Conservation (phyloP, 371 early-diverging fungal species). For the Rhizomucor pusillus region DNA sequence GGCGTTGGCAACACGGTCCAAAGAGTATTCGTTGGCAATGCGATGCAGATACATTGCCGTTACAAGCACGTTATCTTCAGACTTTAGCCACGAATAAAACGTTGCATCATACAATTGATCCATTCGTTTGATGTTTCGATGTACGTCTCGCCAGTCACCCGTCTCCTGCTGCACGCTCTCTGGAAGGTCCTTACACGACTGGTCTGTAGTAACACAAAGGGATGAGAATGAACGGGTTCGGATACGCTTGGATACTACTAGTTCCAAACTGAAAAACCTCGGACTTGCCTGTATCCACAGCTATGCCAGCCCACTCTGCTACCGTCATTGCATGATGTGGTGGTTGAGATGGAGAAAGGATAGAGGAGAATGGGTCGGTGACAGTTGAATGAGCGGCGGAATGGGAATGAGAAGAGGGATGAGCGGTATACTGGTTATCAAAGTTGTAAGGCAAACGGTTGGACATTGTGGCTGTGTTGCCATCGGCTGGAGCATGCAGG, state of each 20-base stretch:
- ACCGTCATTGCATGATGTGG: slow-evolving; percentile 29
- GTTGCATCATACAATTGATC: slow-evolving; percentile 73
- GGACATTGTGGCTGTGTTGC: slow-evolving; percentile 3
- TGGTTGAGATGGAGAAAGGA: slow-evolving; percentile 28
- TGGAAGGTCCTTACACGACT: neutral
- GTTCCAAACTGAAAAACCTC: no score
- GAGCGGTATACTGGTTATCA: neutral
- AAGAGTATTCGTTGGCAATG: slow-evolving; percentile 70
- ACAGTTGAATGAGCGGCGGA: slow-evolving; percentile 8
- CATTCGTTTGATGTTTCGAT: slow-evolving; percentile 68
- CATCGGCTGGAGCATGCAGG: no score
- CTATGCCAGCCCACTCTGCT: slow-evolving; percentile 37
- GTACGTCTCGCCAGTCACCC: slow-evolving; percentile 62
- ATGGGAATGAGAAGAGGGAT: neutral
- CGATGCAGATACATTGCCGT: slow-evolving; percentile 70
- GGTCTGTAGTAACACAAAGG: neutral
- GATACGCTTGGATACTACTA: neutral
- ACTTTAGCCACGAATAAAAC: slow-evolving; percentile 72
- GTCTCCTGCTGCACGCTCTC: neutral
- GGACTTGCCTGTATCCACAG: slow-evolving; percentile 10
- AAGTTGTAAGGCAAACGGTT: slow-evolving; percentile 4
- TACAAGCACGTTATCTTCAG: slow-evolving; percentile 72
- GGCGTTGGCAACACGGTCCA: slow-evolving; percentile 68
- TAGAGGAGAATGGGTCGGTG: slow-evolving; percentile 27
- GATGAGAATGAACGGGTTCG: neutral